Evolutionary conservation across 768 basidiomycete genomes (phyloP).

Genomic region (Boletus sp.): DNA sequence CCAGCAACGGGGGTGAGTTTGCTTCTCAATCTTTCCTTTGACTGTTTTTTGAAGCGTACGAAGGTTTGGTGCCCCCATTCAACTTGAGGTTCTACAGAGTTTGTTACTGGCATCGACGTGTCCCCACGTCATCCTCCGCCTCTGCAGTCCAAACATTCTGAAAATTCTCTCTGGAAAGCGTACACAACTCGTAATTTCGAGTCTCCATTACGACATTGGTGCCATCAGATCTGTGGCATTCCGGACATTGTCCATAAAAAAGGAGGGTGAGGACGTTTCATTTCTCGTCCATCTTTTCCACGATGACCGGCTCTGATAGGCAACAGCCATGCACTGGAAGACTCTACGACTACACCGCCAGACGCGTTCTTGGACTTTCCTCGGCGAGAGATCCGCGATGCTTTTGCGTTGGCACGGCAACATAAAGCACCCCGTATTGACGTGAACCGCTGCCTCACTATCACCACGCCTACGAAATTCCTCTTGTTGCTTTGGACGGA

Average conservation of each 20-base stretch:
- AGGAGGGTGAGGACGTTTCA: conserved; percentile 34
- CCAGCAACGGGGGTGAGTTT: conserved; percentile 49
- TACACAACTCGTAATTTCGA: conserved; percentile 31
- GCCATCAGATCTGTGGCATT: conserved; percentile 40
- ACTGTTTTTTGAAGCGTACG: not conserved
- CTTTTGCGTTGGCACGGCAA: conserved; percentile 55
- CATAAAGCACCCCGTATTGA: conserved; percentile 67
- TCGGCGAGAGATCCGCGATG: conserved; percentile 53
- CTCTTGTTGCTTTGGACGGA: conserved; percentile 70
- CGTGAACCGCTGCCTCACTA: conserved; percentile 61
- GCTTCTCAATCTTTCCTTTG: not conserved
- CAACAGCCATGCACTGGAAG: conserved; percentile 16
- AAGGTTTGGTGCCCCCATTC: conserved; percentile 49
- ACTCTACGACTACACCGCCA: conserved; percentile 23
- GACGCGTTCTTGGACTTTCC: conserved; percentile 53
- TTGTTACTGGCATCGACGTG: conserved; percentile 63
- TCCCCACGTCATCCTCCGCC: conserved; percentile 61
- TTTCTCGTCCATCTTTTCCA: not conserved
- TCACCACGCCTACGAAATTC: conserved; percentile 58
- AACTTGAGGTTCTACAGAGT: conserved; percentile 65
- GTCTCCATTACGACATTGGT: conserved; percentile 36
- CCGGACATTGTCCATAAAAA: conserved; percentile 37
- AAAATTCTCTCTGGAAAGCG: conserved; percentile 41
- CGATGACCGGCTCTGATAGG: conserved; percentile 9
- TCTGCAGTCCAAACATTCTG: conserved; percentile 60